Evolutionary conservation across 73 alveolate species (phyloP).

Genomic region (Paramecium sonneborni): DNA sequence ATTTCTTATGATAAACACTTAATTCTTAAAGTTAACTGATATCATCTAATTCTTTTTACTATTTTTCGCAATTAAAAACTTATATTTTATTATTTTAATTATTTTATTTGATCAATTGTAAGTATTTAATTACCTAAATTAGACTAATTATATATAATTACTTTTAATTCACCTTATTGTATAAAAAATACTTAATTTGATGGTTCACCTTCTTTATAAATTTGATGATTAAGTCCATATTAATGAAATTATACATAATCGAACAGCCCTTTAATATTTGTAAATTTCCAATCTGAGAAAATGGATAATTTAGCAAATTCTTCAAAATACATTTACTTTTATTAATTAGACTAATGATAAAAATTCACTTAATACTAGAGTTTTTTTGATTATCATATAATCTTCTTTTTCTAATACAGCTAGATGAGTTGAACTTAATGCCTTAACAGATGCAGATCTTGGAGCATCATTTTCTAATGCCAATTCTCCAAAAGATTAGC

Average conservation of each 20-base stretch:
- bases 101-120: neutral
- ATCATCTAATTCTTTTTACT: neutral
- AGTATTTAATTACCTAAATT: neutral
- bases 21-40: neutral
- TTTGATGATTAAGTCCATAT: neutral
- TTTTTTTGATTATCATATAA: conserved; percentile 12
- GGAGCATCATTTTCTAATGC: conserved; percentile 62
- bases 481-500: conserved; percentile 62
- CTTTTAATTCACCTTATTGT: conserved; percentile 19
- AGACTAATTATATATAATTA: neutral
- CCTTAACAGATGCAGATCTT: conserved; percentile 57
- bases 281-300: conserved; percentile 15
- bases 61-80: neutral
- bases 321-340: conserved; percentile 18
- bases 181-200: neutral
- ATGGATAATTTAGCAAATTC: conserved; percentile 39
- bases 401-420: conserved; percentile 56
- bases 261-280: neutral
- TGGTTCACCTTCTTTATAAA: conserved; percentile 45
- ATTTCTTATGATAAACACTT: neutral
- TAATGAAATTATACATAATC: conserved; percentile 29
- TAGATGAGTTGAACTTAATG: conserved; percentile 37
- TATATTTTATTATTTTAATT: neutral
- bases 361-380: neutral
- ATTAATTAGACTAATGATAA: neutral